These are phyloP conservation scores for Tylopilus sp. DNA, from an alignment of 768 basidiomycete genomes.

Conservation along the genomic window DNA sequence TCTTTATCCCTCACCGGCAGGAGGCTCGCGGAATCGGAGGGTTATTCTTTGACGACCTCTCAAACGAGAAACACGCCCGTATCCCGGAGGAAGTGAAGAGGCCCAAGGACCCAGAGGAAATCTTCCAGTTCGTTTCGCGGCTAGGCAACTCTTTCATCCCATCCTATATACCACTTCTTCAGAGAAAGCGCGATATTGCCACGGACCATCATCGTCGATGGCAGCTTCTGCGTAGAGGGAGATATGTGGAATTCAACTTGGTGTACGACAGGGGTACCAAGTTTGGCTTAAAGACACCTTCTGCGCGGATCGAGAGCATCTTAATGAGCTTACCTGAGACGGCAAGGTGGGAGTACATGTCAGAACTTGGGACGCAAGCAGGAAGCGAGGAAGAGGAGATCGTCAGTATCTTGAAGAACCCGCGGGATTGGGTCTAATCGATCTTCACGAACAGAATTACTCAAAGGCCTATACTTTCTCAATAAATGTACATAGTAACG, in stretches of 20 bases:
- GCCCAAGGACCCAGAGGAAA: conserved; percentile 58
- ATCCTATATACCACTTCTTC: conserved; percentile 86
- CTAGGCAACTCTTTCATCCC: conserved; percentile 83
- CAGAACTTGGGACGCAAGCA: conserved; percentile 60
- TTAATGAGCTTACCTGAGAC: conserved; percentile 87
- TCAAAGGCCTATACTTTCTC: no score
- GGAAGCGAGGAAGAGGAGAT: conserved; percentile 67
- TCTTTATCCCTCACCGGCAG: conserved; percentile 81
- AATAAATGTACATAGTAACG: no score
- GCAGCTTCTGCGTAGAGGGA: conserved; percentile 88
- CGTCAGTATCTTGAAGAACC: conserved; percentile 56
- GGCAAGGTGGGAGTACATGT: conserved; percentile 88
- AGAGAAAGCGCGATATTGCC: conserved; percentile 54
- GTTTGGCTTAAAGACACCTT: conserved; percentile 81
- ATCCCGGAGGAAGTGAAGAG: conserved; percentile 45
- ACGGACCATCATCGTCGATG: conserved; percentile 76
- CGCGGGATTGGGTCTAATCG: conserved; percentile 56
- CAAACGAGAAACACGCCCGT: conserved; percentile 60
- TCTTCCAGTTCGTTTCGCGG: conserved; percentile 71
- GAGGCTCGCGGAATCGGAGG: conserved; percentile 92
- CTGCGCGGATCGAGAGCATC: conserved; percentile 85
- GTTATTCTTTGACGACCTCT: conserved; percentile 95
- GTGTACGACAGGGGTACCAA: conserved; percentile 86
- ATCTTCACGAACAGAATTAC: neutral
- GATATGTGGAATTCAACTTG: conserved; percentile 95